Base-by-base conservation (phyloP, 2,329 filamentous ascomycete species). In the Bipolaris bicolor region DNA sequence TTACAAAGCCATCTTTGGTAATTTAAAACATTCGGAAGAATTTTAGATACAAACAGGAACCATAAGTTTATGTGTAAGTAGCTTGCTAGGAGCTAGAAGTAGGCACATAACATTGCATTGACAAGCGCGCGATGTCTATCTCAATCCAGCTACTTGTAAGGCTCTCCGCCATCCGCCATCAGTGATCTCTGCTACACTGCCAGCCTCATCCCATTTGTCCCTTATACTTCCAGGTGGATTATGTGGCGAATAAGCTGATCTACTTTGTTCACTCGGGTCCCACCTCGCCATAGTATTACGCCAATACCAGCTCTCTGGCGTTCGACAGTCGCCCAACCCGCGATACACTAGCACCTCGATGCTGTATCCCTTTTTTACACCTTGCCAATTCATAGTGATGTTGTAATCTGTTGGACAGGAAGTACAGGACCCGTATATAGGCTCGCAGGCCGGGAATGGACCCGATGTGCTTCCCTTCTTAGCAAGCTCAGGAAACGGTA, bases 371-470 rank as follows among this genome's bases (percentile, higher is more conserved):
- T 63, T 66, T 29, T 15, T 50, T 49, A 15, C 44, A 37, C 58
- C 58, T 43, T 55, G 43, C 63, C 61, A 67, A 6, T 22, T 15
- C 58, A 63, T 60, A 9, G 58, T 50, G 34, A 69, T 58, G 39
- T 31, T 55, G 44, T 67, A 68, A 54, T 68, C 62, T 50, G 61
- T 69, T 10, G 52, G 29, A 56, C 60, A 67, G 40, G 58, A 48
- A 16, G 36, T 37, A 49, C 65, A 69, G 26, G 61, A 69, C 57
- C 65, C 57, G 10, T 63, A 58, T 33, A 48, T 50, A 48, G 49
- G 54, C 36, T 54, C 37, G 48, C 57, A 68, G 43, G 49, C 7
- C 49, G 39, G 15, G 36, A 64, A 65, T 33, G 41, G 39, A 39
- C 43, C 33, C 16, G 56, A 46, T 24, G 48, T 15, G 36, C 7